Percentiles rank a stretch among this genome's conserved stretches.
phyloP scores from a whole-genome alignment of 2,329 filamentous ascomycete species.

The Fonsecaea nubica region DNA sequence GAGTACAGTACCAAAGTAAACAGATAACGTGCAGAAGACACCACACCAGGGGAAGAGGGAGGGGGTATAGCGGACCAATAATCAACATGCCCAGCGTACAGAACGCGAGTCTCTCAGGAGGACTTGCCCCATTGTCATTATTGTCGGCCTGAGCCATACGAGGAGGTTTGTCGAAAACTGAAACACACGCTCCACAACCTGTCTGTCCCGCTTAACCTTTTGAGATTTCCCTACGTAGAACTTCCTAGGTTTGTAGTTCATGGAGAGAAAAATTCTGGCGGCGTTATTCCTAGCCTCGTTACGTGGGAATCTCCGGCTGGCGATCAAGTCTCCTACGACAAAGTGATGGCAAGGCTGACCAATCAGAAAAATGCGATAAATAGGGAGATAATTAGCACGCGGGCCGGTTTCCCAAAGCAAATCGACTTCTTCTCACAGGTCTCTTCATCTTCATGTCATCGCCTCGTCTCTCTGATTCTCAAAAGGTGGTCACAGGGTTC shows the following conservation, averaged over 20 bases:
- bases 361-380: neutral
- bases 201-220: no score
- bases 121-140: conserved; percentile 3
- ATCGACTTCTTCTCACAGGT: no score
- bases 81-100: conserved; percentile 77
- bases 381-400: no score
- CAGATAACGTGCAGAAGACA: no score
- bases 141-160: neutral
- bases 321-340: no score
- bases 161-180: no score
- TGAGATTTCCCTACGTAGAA: no score
- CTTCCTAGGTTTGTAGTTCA: neutral
- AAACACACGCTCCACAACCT: no score
- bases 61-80: conserved; percentile 51
- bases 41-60: neutral
- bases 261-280: neutral
- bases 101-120: conserved; percentile 60
- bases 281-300: neutral
- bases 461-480: no score
- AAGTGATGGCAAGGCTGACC: neutral
- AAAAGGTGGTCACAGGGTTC: neutral
- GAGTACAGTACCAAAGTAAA: no score
- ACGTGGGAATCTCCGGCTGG: conserved; percentile 4
- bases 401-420: no score
- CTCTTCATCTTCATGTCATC: no score